Conservation (phyloP, 1,139 yeast species). For the Suhomyces terraborum region DNA sequence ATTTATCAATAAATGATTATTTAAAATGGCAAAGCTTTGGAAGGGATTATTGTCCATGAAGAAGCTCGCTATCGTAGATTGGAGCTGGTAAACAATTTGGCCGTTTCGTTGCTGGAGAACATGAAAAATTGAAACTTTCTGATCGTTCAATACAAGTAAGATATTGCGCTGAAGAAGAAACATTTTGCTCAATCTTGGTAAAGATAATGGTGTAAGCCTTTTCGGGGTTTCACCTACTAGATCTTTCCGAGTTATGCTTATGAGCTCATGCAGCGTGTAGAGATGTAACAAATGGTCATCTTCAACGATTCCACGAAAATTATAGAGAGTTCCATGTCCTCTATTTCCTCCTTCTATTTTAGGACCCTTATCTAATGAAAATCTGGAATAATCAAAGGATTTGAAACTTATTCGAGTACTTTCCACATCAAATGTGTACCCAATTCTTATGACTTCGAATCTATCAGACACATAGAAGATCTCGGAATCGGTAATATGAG, state of each 20-base stretch:
- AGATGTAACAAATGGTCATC: constrained; percentile 6
- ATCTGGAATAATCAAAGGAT: background rate
- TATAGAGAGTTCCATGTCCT: background rate
- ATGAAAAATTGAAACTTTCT: constrained; percentile 5
- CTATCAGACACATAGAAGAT: constrained; percentile 3
- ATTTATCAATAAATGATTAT: constrained; percentile 12
- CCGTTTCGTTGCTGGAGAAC: background rate
- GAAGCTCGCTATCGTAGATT: constrained; percentile 27
- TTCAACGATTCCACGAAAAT: constrained; percentile 5
- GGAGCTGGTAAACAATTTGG: constrained; percentile 1
- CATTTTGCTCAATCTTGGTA: constrained; percentile 3
- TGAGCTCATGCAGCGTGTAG: constrained; percentile 3
- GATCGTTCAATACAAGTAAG: constrained; percentile 7
- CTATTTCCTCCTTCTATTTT: no score
- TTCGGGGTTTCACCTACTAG: background rate
- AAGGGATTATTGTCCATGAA: constrained; percentile 23
- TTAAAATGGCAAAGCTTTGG: constrained; percentile 6
- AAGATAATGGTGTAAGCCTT: background rate
- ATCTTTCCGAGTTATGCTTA: constrained; percentile 1
- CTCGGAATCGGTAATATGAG: constrained; percentile 3
- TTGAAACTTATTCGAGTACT: background rate
- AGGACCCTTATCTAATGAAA: no score
- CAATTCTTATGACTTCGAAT: constrained; percentile 4
- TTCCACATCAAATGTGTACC: background rate
- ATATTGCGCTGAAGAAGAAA: constrained; percentile 5